phyloP scores from a whole-genome alignment of 179 eudicot genomes.

The Nepenthes alata region DNA sequence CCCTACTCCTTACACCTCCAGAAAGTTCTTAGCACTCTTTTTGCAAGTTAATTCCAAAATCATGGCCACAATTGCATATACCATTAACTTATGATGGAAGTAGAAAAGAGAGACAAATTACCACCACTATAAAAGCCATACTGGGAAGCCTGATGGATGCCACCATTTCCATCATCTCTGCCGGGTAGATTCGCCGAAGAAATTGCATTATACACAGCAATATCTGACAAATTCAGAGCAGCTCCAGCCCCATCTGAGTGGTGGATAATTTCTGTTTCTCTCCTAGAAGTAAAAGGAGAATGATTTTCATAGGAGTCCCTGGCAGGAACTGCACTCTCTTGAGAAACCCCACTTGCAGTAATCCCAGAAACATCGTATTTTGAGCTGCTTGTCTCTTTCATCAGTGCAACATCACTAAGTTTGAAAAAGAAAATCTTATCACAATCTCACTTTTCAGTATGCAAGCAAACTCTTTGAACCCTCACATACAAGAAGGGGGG shows the following conservation, averaged over 20 bases:
- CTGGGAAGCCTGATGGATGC: slow-evolving; percentile 10
- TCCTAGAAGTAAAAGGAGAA: slow-evolving; percentile 12
- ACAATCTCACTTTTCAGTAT: neutral
- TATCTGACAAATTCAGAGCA: slow-evolving; percentile 11
- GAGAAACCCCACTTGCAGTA: slow-evolving; percentile 13
- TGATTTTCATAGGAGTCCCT: slow-evolving; percentile 14
- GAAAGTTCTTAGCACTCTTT: too few relatives aligned
- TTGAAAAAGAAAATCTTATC: neutral
- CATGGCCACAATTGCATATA: too few relatives aligned
- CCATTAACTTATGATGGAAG: neutral
- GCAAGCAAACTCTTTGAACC: neutral
- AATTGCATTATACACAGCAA: slow-evolving; percentile 16
- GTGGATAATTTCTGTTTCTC: slow-evolving; percentile 18
- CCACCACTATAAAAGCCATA: slow-evolving; percentile 22
- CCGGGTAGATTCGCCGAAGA: slow-evolving; percentile 14
- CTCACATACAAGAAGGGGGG: neutral
- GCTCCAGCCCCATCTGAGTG: slow-evolving; percentile 18
- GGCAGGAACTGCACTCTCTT: slow-evolving; percentile 15
- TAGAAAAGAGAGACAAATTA: slow-evolving; percentile 2
- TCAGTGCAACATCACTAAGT: slow-evolving; percentile 28
- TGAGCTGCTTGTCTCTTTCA: slow-evolving; percentile 20
- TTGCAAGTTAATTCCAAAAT: too few relatives aligned
- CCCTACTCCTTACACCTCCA: too few relatives aligned
- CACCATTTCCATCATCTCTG: slow-evolving; percentile 19
- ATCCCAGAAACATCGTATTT: slow-evolving; percentile 10